Conservation (phyloP, 768 basidiomycete species). For the Suillus weaverae region DNA sequence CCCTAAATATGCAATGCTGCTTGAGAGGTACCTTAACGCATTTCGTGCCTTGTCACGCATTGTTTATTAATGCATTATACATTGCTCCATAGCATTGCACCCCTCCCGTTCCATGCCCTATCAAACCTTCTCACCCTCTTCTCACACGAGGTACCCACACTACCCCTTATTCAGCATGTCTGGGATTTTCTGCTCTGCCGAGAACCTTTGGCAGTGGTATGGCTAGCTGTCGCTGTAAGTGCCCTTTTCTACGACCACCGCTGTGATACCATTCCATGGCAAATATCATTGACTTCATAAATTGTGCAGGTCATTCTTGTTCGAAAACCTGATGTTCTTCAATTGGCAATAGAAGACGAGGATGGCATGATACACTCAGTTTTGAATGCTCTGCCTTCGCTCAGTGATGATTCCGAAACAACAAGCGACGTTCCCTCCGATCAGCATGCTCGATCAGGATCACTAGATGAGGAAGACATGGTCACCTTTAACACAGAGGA, state of each 20-base stretch:
- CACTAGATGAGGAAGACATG: background rate
- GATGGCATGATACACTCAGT: conserved; percentile 83
- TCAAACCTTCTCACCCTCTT: conserved; percentile 90
- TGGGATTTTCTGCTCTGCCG: conserved; percentile 88
- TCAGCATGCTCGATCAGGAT: conserved; percentile 1
- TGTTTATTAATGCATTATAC: conserved; percentile 7
- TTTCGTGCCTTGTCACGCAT: background rate
- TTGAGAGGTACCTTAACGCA: conserved; percentile 55
- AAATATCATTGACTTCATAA: conserved; percentile 4
- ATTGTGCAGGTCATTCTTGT: conserved; percentile 63
- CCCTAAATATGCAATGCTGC: conserved; percentile 61
- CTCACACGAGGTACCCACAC: conserved; percentile 87
- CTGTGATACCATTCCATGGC: background rate
- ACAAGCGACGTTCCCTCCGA: conserved; percentile 22
- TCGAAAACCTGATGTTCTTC: conserved; percentile 65
- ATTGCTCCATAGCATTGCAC: conserved; percentile 52
- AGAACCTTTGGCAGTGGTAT: conserved; percentile 79
- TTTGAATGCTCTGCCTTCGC: conserved; percentile 61
- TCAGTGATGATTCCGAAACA: conserved; percentile 38
- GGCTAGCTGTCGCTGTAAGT: conserved; percentile 81
- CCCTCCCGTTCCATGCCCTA: conserved; percentile 86
- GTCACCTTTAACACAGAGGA: background rate
- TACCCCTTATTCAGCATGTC: conserved; percentile 87
- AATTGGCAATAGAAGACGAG: conserved; percentile 66
- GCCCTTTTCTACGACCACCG: background rate